phyloP scores from a whole-genome alignment of 768 basidiomycete genomes.

The Kwoniella europaea region DNA sequence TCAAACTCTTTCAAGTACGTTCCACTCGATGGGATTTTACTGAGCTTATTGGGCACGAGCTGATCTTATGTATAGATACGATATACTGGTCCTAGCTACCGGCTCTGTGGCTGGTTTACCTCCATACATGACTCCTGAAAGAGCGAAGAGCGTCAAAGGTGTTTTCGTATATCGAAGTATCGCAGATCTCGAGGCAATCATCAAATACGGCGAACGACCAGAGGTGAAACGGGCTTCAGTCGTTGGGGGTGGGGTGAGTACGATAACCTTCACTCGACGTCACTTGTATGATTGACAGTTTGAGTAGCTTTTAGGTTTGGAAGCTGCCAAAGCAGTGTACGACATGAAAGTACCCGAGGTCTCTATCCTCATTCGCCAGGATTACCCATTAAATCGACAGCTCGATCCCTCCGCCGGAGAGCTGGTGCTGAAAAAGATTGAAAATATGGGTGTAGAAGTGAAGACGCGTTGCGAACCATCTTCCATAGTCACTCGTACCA shows the following conservation, averaged over 20 bases:
- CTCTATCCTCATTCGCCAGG: slow-evolving; percentile 65
- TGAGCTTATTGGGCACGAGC: slow-evolving; percentile 12
- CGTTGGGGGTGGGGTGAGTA: slow-evolving; percentile 67
- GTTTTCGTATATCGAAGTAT: slow-evolving; percentile 76
- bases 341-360: slow-evolving; percentile 66
- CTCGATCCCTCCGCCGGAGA: slow-evolving; percentile 67
- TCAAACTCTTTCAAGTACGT: not conserved
- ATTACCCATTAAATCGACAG: slow-evolving; percentile 67
- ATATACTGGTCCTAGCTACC: slow-evolving; percentile 71
- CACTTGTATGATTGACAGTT: not conserved
- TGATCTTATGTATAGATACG: slow-evolving; percentile 58
- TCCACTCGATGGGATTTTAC: not conserved
- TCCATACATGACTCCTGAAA: slow-evolving; percentile 63
- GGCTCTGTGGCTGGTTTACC: slow-evolving; percentile 72
- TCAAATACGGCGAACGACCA: slow-evolving; percentile 65
- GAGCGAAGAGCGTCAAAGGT: slow-evolving; percentile 61
- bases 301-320: slow-evolving; percentile 66
- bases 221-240: slow-evolving; percentile 64
- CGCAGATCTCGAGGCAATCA: slow-evolving; percentile 69
- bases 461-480: slow-evolving; percentile 61
- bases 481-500: slow-evolving; percentile 53
- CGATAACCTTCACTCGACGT: not conserved
- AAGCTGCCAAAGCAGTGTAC: slow-evolving; percentile 74
- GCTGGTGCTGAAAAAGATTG: slow-evolving; percentile 68
- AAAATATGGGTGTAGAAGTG: slow-evolving; percentile 67